These are phyloP conservation scores for Trypanosoma platydactyli DNA, from an alignment of 208 protist species.

Conservation along the genomic window DNA sequence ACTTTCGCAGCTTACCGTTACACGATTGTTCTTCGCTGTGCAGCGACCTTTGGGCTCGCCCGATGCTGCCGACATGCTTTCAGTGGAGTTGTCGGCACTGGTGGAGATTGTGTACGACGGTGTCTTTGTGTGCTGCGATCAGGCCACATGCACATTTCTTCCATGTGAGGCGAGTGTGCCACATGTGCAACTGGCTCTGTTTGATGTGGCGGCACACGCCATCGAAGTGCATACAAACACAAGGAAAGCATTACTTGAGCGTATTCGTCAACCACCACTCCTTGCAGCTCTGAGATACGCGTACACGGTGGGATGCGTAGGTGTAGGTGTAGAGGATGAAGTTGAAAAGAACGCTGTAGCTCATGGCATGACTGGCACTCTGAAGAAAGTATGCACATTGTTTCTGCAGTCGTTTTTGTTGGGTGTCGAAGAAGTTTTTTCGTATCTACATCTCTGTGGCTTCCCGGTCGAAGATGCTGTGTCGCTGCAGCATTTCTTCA, in stretches of 20 bases:
- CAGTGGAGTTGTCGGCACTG: slow-evolving; percentile 10
- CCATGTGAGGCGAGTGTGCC: slow-evolving; percentile 13
- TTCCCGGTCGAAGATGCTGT: neutral
- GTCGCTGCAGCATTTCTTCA: slow-evolving; percentile 4
- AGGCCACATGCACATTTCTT: neutral
- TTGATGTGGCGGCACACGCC: slow-evolving; percentile 7
- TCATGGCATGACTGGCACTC: neutral
- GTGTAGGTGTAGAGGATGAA: too few species aligned
- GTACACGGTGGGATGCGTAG: neutral
- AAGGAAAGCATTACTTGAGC: neutral
- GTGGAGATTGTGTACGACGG: neutral
- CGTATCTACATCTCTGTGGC: neutral
- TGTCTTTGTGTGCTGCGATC: neutral
- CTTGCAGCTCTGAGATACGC: neutral
- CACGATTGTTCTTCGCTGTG: slow-evolving; percentile 10
- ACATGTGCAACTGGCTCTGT: slow-evolving; percentile 8
- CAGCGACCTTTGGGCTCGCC: neutral
- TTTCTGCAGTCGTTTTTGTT: slow-evolving; percentile 18
- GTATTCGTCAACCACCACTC: neutral
- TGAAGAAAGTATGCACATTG: neutral
- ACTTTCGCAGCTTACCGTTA: slow-evolving; percentile 8
- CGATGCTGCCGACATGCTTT: neutral
- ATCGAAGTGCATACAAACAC: neutral
- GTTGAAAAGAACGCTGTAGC: too few species aligned
- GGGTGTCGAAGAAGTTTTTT: slow-evolving; percentile 15